These are phyloP conservation scores for Globisporangium cederbergense DNA, from an alignment of 352 stramenopile species.

Conservation along the genomic window DNA sequence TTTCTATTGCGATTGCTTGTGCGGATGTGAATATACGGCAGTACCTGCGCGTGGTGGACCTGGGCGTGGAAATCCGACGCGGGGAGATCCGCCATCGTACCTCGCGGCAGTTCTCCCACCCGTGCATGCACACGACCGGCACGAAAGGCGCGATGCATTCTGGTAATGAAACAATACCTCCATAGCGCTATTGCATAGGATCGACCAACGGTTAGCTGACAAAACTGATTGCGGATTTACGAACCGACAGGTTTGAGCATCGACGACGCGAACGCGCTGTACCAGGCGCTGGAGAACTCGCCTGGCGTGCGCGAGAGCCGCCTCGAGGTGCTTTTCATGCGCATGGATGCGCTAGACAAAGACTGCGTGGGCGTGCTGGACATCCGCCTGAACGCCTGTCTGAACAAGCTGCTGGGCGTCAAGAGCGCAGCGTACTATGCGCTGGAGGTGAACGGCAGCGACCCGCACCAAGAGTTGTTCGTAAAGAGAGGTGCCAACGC, in stretches of 20 bases:
- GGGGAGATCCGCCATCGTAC: constrained; percentile 67
- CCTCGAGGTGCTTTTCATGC: constrained; percentile 47
- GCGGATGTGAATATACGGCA: constrained; percentile 10
- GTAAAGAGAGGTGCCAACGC: constrained; percentile 8
- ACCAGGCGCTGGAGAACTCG: constrained; percentile 35
- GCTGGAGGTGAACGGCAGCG: constrained; percentile 49
- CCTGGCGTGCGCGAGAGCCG: constrained; percentile 33
- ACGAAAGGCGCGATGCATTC: constrained; percentile 58
- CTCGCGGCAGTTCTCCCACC: constrained; percentile 23
- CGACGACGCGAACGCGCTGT: constrained; percentile 70
- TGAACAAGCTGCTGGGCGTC: constrained; percentile 31
- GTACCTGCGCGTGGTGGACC: constrained; percentile 67
- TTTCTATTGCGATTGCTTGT: neutral
- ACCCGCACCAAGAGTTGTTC: constrained; percentile 53
- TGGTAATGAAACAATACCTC: constrained; percentile 21
- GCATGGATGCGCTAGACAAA: constrained; percentile 59
- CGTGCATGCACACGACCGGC: constrained; percentile 63
- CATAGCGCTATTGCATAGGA: neutral
- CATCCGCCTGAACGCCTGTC: constrained; percentile 40
- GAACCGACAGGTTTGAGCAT: constrained; percentile 51
- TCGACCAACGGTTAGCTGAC: neutral
- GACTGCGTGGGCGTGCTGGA: constrained; percentile 55
- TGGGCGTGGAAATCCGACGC: constrained; percentile 67
- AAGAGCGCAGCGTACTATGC: constrained; percentile 44
- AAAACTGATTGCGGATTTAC: neutral